These are phyloP conservation scores for Rhypophila decipiens DNA, from an alignment of 495 filamentous ascomycete genomes.

Conservation along the genomic window DNA sequence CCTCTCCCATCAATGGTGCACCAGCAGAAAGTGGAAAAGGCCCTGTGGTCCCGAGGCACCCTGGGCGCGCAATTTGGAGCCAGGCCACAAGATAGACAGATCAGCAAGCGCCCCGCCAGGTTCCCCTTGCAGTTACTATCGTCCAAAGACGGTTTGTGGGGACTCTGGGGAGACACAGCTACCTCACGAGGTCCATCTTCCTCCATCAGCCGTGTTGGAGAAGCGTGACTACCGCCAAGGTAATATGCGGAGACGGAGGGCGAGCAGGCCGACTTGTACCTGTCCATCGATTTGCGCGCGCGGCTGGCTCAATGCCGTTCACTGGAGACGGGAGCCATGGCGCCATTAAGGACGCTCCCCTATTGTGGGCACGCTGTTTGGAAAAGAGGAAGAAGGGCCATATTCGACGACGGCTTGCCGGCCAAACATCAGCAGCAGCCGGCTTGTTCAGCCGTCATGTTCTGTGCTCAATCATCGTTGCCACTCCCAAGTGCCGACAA, in stretches of 20 bases:
- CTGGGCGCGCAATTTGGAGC: too few relatives aligned
- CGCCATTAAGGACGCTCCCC: slow-evolving; percentile 5
- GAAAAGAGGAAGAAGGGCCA: too few relatives aligned
- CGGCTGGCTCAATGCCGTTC: slow-evolving; percentile 14
- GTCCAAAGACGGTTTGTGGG: slow-evolving; percentile 14
- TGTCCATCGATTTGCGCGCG: slow-evolving; percentile 7
- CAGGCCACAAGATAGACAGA: background rate
- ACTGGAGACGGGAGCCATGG: slow-evolving; percentile 3
- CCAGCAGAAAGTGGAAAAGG: too few relatives aligned
- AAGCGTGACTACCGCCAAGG: slow-evolving; percentile 11
- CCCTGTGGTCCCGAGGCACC: background rate
- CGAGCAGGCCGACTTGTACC: background rate
- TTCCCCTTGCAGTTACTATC: background rate
- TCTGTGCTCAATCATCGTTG: too few relatives aligned
- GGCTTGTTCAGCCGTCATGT: too few relatives aligned
- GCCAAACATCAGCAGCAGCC: too few relatives aligned
- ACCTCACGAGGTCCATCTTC: background rate
- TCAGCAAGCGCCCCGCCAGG: background rate
- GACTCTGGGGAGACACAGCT: slow-evolving; percentile 2
- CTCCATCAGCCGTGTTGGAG: slow-evolving; percentile 18
- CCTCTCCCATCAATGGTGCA: too few relatives aligned
- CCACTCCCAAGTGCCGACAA: too few relatives aligned
- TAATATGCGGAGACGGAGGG: slow-evolving; percentile 15
- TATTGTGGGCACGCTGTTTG: too few relatives aligned
- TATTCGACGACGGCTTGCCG: too few relatives aligned